These are phyloP conservation scores for Phialocephala subalpina DNA, from an alignment of 2,329 filamentous ascomycete species.

Conservation along the genomic window DNA sequence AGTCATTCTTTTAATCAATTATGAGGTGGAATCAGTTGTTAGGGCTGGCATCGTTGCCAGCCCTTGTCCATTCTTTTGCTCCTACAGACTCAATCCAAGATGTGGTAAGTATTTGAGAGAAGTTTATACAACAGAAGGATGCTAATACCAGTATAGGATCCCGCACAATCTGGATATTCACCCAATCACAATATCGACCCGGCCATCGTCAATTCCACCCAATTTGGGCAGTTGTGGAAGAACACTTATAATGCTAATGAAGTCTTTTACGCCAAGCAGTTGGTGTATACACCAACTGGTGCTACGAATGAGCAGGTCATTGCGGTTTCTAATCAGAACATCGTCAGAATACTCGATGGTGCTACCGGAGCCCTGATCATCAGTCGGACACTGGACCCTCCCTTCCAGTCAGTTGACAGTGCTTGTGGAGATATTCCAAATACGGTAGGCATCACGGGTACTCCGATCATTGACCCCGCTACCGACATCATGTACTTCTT, in stretches of 20 bases:
- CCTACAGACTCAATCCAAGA: slow-evolving; percentile 22
- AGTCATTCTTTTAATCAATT: slow-evolving; percentile 2
- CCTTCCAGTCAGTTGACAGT: slow-evolving; percentile 44
- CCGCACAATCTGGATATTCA: slow-evolving; percentile 20
- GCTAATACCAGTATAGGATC: slow-evolving; percentile 7
- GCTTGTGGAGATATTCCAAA: slow-evolving; percentile 25
- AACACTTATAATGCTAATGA: slow-evolving; percentile 16
- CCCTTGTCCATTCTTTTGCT: slow-evolving; percentile 25
- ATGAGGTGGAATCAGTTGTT: slow-evolving; percentile 13
- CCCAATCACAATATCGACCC: slow-evolving; percentile 22
- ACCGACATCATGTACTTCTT: slow-evolving; percentile 31
- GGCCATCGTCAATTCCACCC: not conserved
- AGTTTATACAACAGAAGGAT: not conserved
- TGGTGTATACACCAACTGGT: slow-evolving; percentile 60
- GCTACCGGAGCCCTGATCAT: slow-evolving; percentile 59
- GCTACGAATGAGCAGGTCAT: slow-evolving; percentile 58
- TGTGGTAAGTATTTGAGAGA: slow-evolving; percentile 12
- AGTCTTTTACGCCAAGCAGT: slow-evolving; percentile 56
- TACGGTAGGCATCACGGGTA: slow-evolving; percentile 29
- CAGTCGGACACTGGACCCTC: slow-evolving; percentile 55
- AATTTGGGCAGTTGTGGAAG: slow-evolving; percentile 14
- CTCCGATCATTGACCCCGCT: slow-evolving; percentile 27
- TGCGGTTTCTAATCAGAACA: slow-evolving; percentile 64
- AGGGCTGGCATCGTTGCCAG: slow-evolving; percentile 19
- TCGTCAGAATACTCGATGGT: slow-evolving; percentile 62